A percentile compares a stretch with the other conserved stretches of the same genome.
These are phyloP conservation scores for Venturia pyrina DNA, from an alignment of 2,329 filamentous ascomycete genomes.

Conservation along the genomic window DNA sequence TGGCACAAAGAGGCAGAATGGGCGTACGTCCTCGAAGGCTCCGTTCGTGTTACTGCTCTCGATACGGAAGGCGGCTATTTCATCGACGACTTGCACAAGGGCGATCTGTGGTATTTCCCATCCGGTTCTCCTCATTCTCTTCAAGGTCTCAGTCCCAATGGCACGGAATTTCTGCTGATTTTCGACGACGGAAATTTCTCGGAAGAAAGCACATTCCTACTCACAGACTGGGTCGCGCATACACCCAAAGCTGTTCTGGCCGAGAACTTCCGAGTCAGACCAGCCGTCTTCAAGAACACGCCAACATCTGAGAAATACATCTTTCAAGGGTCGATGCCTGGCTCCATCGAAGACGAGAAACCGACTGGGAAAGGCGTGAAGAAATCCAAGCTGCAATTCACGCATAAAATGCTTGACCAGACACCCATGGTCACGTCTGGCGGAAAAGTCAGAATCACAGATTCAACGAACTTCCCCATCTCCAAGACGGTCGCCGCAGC, in stretches of 20 bases:
- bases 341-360: constrained; percentile 54
- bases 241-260: constrained; percentile 62
- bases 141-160: constrained; percentile 59
- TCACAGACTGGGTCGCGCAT: constrained; percentile 65
- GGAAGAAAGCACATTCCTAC: constrained; percentile 59
- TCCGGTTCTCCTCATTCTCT: constrained; percentile 68
- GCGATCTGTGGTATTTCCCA: constrained; percentile 76
- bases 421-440: constrained; percentile 56
- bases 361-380: constrained; percentile 53
- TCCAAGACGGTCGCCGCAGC: constrained; percentile 65
- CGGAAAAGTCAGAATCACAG: constrained; percentile 62
- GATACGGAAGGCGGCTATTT: constrained; percentile 69
- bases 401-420: constrained; percentile 62
- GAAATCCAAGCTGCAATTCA: constrained; percentile 58
- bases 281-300: constrained; percentile 59
- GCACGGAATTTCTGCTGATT: constrained; percentile 53
- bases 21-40: constrained; percentile 63
- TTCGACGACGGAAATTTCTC: constrained; percentile 51
- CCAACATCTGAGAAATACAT: constrained; percentile 64
- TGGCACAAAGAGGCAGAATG: constrained; percentile 77
- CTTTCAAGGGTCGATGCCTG: constrained; percentile 59
- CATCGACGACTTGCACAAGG: constrained; percentile 65
- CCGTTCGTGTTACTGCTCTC: constrained; percentile 61
- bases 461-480: constrained; percentile 66
- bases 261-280: constrained; percentile 65